phyloP scores from a whole-genome alignment of 805 yeast species.

The Wickerhamiella qilinensis region DNA sequence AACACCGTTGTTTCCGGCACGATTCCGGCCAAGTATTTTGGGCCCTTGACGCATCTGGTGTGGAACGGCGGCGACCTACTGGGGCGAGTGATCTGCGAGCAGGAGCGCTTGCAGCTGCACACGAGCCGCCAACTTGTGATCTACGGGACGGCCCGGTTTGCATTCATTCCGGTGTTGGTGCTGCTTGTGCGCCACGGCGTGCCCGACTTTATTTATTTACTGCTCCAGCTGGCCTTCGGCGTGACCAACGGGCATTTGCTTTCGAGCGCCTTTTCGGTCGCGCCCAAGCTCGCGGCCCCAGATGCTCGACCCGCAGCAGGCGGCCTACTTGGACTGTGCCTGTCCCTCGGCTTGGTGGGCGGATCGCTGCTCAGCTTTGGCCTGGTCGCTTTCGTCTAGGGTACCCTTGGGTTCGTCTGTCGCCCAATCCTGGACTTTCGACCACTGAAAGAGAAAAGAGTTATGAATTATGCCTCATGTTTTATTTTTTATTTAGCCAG shows the following conservation, averaged over 20 bases:
- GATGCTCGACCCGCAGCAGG: slow-evolving; percentile 83
- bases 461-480: background rate
- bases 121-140: slow-evolving; percentile 30
- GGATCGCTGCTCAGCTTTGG: slow-evolving; percentile 69
- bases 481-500: too few relatives aligned
- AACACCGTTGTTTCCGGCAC: slow-evolving; percentile 42
- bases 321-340: slow-evolving; percentile 70
- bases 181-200: slow-evolving; percentile 30
- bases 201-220: slow-evolving; percentile 52
- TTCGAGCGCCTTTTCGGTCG: slow-evolving; percentile 65
- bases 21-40: slow-evolving; percentile 27
- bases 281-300: slow-evolving; percentile 43
- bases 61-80: slow-evolving; percentile 85
- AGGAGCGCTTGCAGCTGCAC: slow-evolving; percentile 24
- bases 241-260: slow-evolving; percentile 74
- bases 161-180: slow-evolving; percentile 57
- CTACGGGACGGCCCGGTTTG: slow-evolving; percentile 37
- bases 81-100: slow-evolving; percentile 59
- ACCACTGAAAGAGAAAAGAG: too few relatives aligned
- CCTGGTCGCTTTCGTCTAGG: too few relatives aligned
- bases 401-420: too few relatives aligned
- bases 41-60: slow-evolving; percentile 62
- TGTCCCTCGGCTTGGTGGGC: slow-evolving; percentile 58
- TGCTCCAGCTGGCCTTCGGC: slow-evolving; percentile 66
- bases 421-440: too few relatives aligned